Evolutionary conservation across 2,329 filamentous ascomycete species (phyloP), one percentile per base, ranked within the genome.

Genomic region (Phialophora expanda): DNA sequence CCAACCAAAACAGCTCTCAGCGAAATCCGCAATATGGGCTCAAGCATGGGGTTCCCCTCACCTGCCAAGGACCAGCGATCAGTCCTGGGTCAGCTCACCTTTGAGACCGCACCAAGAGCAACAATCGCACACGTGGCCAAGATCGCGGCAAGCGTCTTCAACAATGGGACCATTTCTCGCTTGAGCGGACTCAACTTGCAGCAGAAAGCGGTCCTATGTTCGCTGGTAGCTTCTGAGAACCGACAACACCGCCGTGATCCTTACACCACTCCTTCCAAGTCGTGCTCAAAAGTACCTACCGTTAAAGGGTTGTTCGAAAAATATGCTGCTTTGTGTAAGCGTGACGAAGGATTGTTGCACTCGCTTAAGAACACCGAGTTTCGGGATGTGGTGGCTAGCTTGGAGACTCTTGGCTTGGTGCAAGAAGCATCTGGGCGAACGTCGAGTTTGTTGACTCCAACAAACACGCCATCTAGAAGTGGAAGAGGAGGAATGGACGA

Each of bases 131-230:
- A 99, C 76, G 87, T 99, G 73, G 96, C 95, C 75, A 93, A 92
- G 73, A 89, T 98, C 67, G 97, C 95, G 0, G 88, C 93, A 0
- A 88, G 92, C 3, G 91, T 92, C 1, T 97, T 99, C 78, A 92
- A 91, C 76, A 94, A 97, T 72, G 93, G 93, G 41, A 90, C 93
- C 1, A 87, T 85, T 12, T 92, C 97, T 73, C 87, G 95, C 65
- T 86, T 99, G 14, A 90, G 91, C 77, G 88, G 89, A 4, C 86
- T 99, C 64, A 99, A 98, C 76, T 84, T 99, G 2, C 96, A 99
- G 76, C 95, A 99, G 78, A 98, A 97, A 77, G 95, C 94, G 3
- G 93, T 94, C 0, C 84, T 99, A 9, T 99, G 95, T 79, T 88
- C 94, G 0, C 83, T 99, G 14, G 85, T 94, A 46, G 92, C 92